Evolutionary conservation across 805 yeast species (phyloP), one percentile per base, ranked within the genome.

Genomic region (Candida rishiriensis): DNA sequence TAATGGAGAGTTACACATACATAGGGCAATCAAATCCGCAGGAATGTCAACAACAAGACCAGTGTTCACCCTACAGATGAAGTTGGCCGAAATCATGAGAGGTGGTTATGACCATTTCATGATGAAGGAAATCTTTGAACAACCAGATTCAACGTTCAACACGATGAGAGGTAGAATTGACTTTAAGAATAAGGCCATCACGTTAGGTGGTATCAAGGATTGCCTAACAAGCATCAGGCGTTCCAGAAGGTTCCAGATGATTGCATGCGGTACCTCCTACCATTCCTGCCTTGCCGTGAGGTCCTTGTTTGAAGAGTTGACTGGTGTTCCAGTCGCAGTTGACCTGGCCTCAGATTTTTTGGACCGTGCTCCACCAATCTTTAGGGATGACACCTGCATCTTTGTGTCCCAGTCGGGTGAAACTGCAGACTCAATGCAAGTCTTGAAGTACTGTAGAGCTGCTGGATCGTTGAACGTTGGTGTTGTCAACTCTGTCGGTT

Each of bases 141-240:
- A 93, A 72, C 99, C 99, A 33, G 99, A 93, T 63, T 90, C 98
- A 3, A 85, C 97, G 41, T 85, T 90, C 66, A 93, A 93, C 73
- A 93, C 99, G 41, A 93, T 93, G 99, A 85, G 99, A 75, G 99
- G 99, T 62, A 88, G 99, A 75, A 76, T 93, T 50, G 98, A 93
- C 68, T 93, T 93, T 61, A 89, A 82, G 37, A 82, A 83, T 64
- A 75, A 76, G 56, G 72, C 70, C 36, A 85, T 93, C 54, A 85
- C 78, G 53, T 75, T 93, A 49, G 99, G 99, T 61, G 99, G 99
- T 34, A 76, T 93, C 60, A 80, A 85, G 55, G 75, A 85, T 13
- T 87, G 83, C 77, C 73, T 93, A 51, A 81, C 93, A 28, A 86
- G 93, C 38, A 87, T 93, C 51, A 81, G 98, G 70, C 81, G 97